phyloP scores from a whole-genome alignment of 495 filamentous ascomycete genomes.

The Chaetomium tenue region DNA sequence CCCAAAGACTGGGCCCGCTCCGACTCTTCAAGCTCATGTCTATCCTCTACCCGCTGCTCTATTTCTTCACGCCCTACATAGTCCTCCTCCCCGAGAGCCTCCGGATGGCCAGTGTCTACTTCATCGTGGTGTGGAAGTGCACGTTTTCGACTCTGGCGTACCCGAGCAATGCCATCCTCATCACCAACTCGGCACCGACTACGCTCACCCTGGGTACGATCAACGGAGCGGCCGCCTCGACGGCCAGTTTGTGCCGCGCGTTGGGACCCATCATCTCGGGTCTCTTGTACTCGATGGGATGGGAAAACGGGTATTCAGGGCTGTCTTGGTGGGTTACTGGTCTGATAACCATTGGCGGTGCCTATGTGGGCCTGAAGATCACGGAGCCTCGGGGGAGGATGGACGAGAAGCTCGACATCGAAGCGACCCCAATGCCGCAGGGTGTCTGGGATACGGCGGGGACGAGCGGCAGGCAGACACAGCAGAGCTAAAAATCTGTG shows the following conservation, averaged over 20 bases:
- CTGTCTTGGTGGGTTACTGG: slow-evolving; percentile 90
- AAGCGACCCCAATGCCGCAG: slow-evolving; percentile 11
- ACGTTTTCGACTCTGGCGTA: slow-evolving; percentile 82
- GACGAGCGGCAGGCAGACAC: slow-evolving; percentile 2
- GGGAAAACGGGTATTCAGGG: slow-evolving; percentile 75
- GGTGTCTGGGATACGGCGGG: slow-evolving; percentile 6
- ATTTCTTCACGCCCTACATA: slow-evolving; percentile 84
- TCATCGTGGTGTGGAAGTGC: slow-evolving; percentile 81
- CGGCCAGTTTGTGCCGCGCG: slow-evolving; percentile 80
- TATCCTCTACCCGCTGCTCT: slow-evolving; percentile 80
- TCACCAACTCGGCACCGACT: slow-evolving; percentile 79
- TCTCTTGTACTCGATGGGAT: slow-evolving; percentile 74
- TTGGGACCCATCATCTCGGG: slow-evolving; percentile 88
- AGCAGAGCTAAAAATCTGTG: not conserved
- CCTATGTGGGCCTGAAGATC: slow-evolving; percentile 52
- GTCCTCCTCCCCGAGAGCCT: slow-evolving; percentile 71
- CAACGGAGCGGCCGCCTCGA: slow-evolving; percentile 89
- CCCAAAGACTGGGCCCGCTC: slow-evolving; percentile 68
- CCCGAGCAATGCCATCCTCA: slow-evolving; percentile 78
- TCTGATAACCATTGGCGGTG: slow-evolving; percentile 70
- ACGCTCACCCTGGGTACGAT: slow-evolving; percentile 80
- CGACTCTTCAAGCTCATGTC: slow-evolving; percentile 77
- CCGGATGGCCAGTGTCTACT: slow-evolving; percentile 69
- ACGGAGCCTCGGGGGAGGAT: slow-evolving; percentile 44
- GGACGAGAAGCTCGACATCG: slow-evolving; percentile 35